Evolutionary conservation across 495 filamentous ascomycete genomes (phyloP), one percentile per base, ranked within the genome.

Genomic region (Aspergillus bertholletiae): DNA sequence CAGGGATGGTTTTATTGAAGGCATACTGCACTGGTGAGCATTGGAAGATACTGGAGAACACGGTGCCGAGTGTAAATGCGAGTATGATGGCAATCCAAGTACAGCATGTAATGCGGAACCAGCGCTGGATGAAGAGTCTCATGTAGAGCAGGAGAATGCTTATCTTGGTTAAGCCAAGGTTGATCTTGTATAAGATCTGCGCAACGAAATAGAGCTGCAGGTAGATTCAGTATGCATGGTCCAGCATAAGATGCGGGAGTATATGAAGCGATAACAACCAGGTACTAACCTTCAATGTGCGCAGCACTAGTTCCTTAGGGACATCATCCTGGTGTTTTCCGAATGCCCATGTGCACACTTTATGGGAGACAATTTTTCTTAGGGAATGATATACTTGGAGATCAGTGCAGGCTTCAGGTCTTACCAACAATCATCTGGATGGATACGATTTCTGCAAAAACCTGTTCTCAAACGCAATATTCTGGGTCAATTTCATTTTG

Each of bases 21-120:
- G 71, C 70, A 20, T 64, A 65, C 6, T 55, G 39, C 21, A 80
- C 57, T 11, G 75, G 76, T 0, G 54, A 63, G 60, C 78, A 80
- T 53, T 78, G 71, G 45, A 80, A 73, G 51, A 72, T 60, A 18
- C 67, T 74, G 7, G 57, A 63, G n/a, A 79, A 59, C 44, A 77
- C 66, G 28, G 69, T 68, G 22, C 59, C 67, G 11, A 73, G 17
- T 32, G 73, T 73, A 34, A 78, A 76, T 6, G 58, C 51, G 22
- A 67, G 55, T 49, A 76, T 60, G 26, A 65, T 41, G 20, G 45
- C 22, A 15, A 59, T 37, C 7, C 34, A 46, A 8, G 17, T 35
- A 49, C 53, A 55, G 46, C 59, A 64, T 9, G 51, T 51, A 11
- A 54, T 49, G 7, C 48, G 55, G 39, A 61, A 61, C 45, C 39